Base-by-base conservation (phyloP, 441 rosid genomes). In the Flueggea neowawraea region DNA sequence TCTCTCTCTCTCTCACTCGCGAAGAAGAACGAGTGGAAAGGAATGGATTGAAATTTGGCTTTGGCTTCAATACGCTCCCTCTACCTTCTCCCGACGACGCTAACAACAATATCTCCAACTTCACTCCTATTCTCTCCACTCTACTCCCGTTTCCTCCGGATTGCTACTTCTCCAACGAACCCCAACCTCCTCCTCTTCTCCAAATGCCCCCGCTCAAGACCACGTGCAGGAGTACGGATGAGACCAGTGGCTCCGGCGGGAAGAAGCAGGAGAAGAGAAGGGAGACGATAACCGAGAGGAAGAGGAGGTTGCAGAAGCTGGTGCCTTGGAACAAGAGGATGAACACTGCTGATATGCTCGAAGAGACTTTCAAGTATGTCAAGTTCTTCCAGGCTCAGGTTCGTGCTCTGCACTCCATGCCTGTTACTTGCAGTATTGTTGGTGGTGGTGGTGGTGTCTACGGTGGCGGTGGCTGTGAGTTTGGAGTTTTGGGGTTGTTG, bases 351-450 rank as follows among this genome's bases (percentile, higher is more conserved):
- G 81, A 85, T 17, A 82, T 85, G 88, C 76, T 89, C 0, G 88
- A 79, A 0, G 94, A 89, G 73, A 90, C 94, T 11, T 72, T 81
- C 52, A 80, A 84, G 45, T 89, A 89, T 54, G 85, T 85, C 39
- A 87, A 85, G 79, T 89, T 87, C 85, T 71, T 89, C 73, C 84
- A 85, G 69, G 76, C 86, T 39, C 94, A 89, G 67, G 84, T 87
- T 65, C 80, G 79, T 14, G n/a, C 71, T 16, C 80, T 89, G n/a
- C 81, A 78, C 14, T 70, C 78, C 6, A 73, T 87, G 89, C 89
- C 91, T 13, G 15, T 70, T 4, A 73, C 70, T 7, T 69, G 81
- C 0, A 54, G 51, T 55, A 72, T 62, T 57, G 36, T 11, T 10
- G 52, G 49, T 41, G 55, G 53, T n/a, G 54, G 16, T 22, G 66